Evolutionary conservation across 306 rosid species (phyloP).

Genomic region (Prunus davidiana): DNA sequence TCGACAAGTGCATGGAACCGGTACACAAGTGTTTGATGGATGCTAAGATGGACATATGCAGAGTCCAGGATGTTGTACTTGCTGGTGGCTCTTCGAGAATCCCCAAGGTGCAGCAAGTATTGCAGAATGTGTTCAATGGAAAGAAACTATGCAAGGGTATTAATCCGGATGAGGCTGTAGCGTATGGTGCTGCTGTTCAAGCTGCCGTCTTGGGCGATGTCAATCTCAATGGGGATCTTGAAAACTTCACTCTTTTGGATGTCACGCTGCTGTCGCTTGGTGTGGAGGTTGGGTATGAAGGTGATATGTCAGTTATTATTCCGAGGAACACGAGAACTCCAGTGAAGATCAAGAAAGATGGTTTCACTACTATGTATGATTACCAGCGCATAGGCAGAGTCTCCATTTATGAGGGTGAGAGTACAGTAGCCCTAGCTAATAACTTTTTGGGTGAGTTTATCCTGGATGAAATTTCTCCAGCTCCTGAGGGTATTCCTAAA

Average conservation of each 20-base stretch:
- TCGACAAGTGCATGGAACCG: neutral
- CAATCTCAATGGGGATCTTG: neutral
- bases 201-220: slow-evolving; percentile 6
- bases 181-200: neutral
- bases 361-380: neutral
- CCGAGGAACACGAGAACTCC: slow-evolving; percentile 5
- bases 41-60: neutral
- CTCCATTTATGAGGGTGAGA: neutral
- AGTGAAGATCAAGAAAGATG: neutral
- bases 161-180: neutral
- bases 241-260: slow-evolving; percentile 3
- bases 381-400: neutral
- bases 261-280: neutral
- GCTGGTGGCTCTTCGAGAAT: neutral
- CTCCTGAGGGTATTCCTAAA: neutral
- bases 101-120: neutral
- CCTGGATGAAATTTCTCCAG: neutral
- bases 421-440: neutral
- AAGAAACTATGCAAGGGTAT: neutral
- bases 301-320: neutral
- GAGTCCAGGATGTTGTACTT: neutral
- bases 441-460: neutral
- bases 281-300: fast-evolving
- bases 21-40: neutral
- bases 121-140: neutral